Percentiles rank a stretch among this genome's conserved stretches.
phyloP scores from a whole-genome alignment of 2,329 filamentous ascomycete species.

The Dactylellina haptotyla region DNA sequence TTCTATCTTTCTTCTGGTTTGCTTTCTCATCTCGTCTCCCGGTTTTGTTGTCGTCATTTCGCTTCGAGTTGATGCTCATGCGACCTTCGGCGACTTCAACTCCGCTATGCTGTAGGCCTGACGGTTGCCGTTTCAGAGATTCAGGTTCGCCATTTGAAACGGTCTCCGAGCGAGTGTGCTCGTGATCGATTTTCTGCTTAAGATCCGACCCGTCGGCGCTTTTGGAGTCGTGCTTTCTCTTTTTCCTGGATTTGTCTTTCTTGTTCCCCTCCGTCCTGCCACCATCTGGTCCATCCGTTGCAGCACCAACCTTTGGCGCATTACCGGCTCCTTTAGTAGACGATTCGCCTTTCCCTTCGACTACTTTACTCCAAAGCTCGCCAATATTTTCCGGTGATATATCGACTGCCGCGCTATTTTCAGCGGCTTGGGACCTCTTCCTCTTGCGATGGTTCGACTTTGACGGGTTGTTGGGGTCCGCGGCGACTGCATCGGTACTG shows the following conservation, averaged over 20 bases:
- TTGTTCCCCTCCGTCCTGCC: constrained; percentile 59
- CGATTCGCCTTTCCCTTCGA: constrained; percentile 72
- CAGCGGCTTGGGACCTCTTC: constrained; percentile 55
- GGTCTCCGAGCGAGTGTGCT: constrained; percentile 9
- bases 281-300: neutral
- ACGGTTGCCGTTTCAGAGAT: constrained; percentile 21
- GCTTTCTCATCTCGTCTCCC: constrained; percentile 45
- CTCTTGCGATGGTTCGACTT: constrained; percentile 72
- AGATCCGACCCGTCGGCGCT: constrained; percentile 11
- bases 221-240: constrained; percentile 42
- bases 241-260: constrained; percentile 56
- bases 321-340: neutral
- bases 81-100: constrained; percentile 29
- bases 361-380: constrained; percentile 80
- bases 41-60: constrained; percentile 40
- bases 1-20: constrained; percentile 25
- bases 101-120: constrained; percentile 23
- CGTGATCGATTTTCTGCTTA: constrained; percentile 51
- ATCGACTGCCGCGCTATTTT: constrained; percentile 59
- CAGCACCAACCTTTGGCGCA: neutral
- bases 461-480: constrained; percentile 67
- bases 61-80: constrained; percentile 34
- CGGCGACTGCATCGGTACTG: constrained; percentile 62
- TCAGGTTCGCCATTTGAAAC: constrained; percentile 36
- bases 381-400: constrained; percentile 78